phyloP scores from a whole-genome alignment of 2,329 filamentous ascomycete genomes.

The Pyrenophora tritici-repentis region DNA sequence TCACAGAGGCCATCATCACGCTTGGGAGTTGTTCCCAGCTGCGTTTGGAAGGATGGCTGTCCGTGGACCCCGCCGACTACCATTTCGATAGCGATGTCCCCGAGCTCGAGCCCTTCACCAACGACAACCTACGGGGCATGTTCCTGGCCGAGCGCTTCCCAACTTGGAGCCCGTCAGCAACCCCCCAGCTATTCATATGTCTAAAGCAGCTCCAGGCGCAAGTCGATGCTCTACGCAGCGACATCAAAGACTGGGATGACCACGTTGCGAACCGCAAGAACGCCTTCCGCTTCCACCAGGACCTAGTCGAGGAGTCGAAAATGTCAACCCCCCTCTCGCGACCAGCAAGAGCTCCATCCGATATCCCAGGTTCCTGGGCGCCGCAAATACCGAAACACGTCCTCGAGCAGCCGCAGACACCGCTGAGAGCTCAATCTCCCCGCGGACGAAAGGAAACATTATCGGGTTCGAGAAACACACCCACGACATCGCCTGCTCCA shows the following conservation, averaged over 20 bases:
- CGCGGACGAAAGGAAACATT: constrained; percentile 45
- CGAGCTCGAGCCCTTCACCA: constrained; percentile 32
- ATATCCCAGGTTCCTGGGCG: constrained; percentile 41
- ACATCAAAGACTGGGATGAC: constrained; percentile 54
- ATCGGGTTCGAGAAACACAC: constrained; percentile 17
- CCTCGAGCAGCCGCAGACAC: constrained; percentile 34
- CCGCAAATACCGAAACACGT: constrained; percentile 46
- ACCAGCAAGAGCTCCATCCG: constrained; percentile 30
- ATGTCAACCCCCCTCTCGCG: constrained; percentile 36
- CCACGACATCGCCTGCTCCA: constrained; percentile 8
- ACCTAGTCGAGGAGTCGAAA: constrained; percentile 49
- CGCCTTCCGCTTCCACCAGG: constrained; percentile 55
- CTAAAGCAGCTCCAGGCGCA: constrained; percentile 51
- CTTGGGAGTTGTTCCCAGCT: constrained; percentile 85
- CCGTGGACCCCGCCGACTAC: constrained; percentile 66
- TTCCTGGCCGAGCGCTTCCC: constrained; percentile 45
- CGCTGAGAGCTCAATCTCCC: constrained; percentile 44
- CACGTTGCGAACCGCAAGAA: constrained; percentile 56
- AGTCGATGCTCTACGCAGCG: constrained; percentile 49
- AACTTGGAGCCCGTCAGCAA: constrained; percentile 42
- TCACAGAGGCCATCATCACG: constrained; percentile 82
- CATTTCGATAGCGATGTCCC: constrained; percentile 35
- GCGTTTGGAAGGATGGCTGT: constrained; percentile 86
- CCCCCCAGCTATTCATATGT: constrained; percentile 50
- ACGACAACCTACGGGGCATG: constrained; percentile 39